phyloP scores from a whole-genome alignment of 257 asterid species.

The Primulina eburnea region DNA sequence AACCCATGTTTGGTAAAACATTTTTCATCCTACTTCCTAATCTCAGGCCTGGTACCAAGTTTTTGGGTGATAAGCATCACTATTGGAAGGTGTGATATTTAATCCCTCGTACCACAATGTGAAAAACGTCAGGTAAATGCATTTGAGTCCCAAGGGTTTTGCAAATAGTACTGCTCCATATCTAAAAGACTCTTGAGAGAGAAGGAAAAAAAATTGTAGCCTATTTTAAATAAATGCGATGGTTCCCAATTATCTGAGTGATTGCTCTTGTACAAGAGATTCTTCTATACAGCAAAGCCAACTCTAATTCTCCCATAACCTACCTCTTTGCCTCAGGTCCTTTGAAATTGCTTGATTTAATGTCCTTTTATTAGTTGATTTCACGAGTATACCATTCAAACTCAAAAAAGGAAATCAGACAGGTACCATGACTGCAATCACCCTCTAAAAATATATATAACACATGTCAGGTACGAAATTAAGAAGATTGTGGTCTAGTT shows the following conservation, averaged over 20 bases:
- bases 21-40: background rate
- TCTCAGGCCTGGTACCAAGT: no score
- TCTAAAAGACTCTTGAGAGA: no score
- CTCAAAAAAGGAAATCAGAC: conserved; percentile 14
- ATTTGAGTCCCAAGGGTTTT: no score
- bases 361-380: background rate
- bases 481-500: conserved; percentile 16
- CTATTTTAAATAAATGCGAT: background rate
- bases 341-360: no score
- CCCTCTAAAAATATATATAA: conserved; percentile 14
- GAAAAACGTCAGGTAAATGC: no score
- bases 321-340: background rate
- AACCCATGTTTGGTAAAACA: background rate
- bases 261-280: background rate
- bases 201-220: no score
- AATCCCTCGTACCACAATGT: no score
- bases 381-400: background rate
- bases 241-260: background rate
- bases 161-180: no score
- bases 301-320: background rate
- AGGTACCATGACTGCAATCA: background rate
- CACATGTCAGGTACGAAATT: conserved; percentile 1
- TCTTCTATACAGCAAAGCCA: background rate
- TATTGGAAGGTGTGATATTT: no score
- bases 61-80: no score